These are phyloP conservation scores for Candida bentonensis DNA, from an alignment of 805 yeast species.

Conservation along the genomic window DNA sequence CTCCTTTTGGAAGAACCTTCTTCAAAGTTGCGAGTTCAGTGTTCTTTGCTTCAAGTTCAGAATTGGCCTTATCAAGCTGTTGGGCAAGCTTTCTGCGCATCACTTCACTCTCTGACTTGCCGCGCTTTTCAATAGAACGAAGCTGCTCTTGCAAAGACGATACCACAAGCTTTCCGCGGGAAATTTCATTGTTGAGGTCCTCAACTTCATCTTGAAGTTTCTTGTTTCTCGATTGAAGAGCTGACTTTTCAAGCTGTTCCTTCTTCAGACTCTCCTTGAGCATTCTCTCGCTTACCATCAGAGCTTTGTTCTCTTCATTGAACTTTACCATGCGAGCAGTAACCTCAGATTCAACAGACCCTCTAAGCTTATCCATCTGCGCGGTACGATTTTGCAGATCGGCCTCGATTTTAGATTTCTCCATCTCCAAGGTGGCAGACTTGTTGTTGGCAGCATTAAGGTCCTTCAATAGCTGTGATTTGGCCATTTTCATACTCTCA, in stretches of 20 bases:
- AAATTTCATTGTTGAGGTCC: slow-evolving; percentile 16
- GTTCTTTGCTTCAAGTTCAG: slow-evolving; percentile 21
- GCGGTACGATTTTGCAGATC: neutral
- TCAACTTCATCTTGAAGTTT: slow-evolving; percentile 18
- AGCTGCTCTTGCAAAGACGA: slow-evolving; percentile 11
- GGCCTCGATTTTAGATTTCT: neutral
- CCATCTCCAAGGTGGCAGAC: neutral
- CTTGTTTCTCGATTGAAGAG: slow-evolving; percentile 10
- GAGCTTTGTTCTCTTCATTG: slow-evolving; percentile 3
- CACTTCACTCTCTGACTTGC: neutral
- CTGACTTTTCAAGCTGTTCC: slow-evolving; percentile 14
- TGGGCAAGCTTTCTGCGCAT: neutral
- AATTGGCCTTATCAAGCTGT: slow-evolving; percentile 4
- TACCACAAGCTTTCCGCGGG: slow-evolving; percentile 10
- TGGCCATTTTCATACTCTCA: neutral
- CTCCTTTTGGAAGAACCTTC: neutral
- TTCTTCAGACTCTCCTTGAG: slow-evolving; percentile 12
- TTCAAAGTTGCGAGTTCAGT: neutral
- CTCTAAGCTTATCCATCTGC: neutral
- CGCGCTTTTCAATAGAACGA: slow-evolving; percentile 7
- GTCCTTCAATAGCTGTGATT: neutral
- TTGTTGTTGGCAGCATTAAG: neutral
- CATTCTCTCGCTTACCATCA: slow-evolving; percentile 1
- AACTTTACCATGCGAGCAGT: slow-evolving; percentile 1
- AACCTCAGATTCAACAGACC: neutral